Conservation (phyloP, 2,329 filamentous ascomycete species). For the Myriangium duriaei region DNA sequence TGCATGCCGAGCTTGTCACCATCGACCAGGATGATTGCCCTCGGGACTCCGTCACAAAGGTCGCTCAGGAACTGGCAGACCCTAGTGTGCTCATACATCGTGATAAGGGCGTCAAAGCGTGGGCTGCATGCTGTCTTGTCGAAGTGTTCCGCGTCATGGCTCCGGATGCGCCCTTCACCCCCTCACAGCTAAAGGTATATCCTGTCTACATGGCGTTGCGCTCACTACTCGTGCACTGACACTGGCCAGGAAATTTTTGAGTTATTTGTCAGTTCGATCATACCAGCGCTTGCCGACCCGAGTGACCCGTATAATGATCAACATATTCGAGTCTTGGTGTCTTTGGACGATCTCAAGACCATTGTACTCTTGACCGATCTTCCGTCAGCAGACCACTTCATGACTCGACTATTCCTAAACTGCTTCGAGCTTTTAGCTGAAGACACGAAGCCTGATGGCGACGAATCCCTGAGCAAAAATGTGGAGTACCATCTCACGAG, state of each 20-base stretch:
- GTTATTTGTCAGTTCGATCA: slow-evolving; percentile 68
- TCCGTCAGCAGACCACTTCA: slow-evolving; percentile 64
- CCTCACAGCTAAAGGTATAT: slow-evolving; percentile 73
- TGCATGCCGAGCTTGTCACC: slow-evolving; percentile 70
- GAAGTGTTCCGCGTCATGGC: slow-evolving; percentile 89
- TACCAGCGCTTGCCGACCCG: slow-evolving; percentile 76
- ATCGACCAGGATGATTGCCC: slow-evolving; percentile 81
- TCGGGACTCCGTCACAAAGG: slow-evolving; percentile 66
- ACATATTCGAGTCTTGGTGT: slow-evolving; percentile 81
- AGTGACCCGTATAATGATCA: slow-evolving; percentile 84
- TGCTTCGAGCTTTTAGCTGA: slow-evolving; percentile 88
- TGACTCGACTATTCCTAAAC: slow-evolving; percentile 68
- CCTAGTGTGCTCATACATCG: slow-evolving; percentile 79
- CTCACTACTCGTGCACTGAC: slow-evolving; percentile 1
- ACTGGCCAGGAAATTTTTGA: slow-evolving; percentile 71
- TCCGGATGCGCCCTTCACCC: slow-evolving; percentile 87
- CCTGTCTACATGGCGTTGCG: slow-evolving; percentile 3
- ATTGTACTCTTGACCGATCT: slow-evolving; percentile 85
- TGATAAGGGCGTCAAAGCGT: slow-evolving; percentile 85
- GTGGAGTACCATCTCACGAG: slow-evolving; percentile 87
- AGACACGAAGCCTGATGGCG: slow-evolving; percentile 58
- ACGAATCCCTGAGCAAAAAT: slow-evolving; percentile 80
- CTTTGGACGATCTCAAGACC: slow-evolving; percentile 85
- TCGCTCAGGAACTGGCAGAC: slow-evolving; percentile 73
- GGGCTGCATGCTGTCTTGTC: slow-evolving; percentile 76